These are phyloP conservation scores for Diaporthe sp. DNA, from an alignment of 2,329 filamentous ascomycete species.

Conservation along the genomic window DNA sequence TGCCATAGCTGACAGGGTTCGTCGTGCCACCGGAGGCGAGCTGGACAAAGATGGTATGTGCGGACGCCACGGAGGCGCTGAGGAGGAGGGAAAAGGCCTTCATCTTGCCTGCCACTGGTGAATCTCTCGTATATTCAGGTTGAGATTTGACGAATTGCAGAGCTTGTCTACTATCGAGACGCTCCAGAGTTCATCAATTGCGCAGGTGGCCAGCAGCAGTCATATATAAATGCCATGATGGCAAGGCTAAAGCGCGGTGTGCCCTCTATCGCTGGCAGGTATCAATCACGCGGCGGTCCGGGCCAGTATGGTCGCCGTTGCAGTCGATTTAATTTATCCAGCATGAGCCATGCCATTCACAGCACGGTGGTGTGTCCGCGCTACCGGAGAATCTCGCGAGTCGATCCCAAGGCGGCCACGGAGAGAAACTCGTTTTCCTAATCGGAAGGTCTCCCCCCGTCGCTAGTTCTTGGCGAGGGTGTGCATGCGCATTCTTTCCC, in stretches of 20 bases:
- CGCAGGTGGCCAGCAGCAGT: neutral
- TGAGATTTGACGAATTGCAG: neutral
- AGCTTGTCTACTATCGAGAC: neutral
- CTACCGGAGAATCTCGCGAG: conserved; percentile 16
- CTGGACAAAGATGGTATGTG: conserved; percentile 65
- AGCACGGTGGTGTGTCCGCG: conserved; percentile 15
- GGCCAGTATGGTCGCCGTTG: neutral
- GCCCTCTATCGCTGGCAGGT: neutral
- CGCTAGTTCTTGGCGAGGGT: conserved; percentile 10
- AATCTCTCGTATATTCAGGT: too few species aligned
- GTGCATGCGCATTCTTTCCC: neutral
- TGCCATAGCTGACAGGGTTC: conserved; percentile 48
- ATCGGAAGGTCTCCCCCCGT: conserved; percentile 25
- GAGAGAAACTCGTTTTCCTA: neutral
- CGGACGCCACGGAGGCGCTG: conserved; percentile 53
- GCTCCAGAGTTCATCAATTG: neutral
- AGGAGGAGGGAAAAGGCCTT: conserved; percentile 25
- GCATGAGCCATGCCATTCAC: conserved; percentile 15
- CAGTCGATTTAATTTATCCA: conserved; percentile 28
- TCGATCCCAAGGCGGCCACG: neutral
- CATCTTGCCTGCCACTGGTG: neutral
- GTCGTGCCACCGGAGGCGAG: conserved; percentile 61
- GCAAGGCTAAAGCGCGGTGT: neutral
- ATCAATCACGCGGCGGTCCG: conserved; percentile 18
- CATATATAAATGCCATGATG: neutral